These are phyloP conservation scores for Juglanconis sp. DNA, from an alignment of 2,329 filamentous ascomycete species.

Conservation along the genomic window DNA sequence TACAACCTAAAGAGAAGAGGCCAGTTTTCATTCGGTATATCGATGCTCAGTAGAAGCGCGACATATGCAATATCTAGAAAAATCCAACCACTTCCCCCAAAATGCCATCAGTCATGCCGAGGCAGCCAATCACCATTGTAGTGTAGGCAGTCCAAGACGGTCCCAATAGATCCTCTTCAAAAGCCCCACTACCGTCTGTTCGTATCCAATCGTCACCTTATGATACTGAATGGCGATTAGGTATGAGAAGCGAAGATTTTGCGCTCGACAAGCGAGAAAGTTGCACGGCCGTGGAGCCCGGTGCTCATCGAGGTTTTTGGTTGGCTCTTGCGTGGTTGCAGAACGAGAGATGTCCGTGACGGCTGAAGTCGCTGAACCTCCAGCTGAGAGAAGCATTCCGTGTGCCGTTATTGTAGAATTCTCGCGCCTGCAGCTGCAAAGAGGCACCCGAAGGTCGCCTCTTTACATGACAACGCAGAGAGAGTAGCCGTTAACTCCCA, in stretches of 20 bases:
- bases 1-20: not conserved
- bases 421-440: slow-evolving; percentile 5
- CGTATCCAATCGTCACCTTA: slow-evolving; percentile 1
- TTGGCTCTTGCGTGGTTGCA: not conserved
- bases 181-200: not conserved
- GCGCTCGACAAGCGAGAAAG: not conserved
- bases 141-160: not conserved
- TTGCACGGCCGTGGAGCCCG: not conserved
- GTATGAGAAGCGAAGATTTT: not conserved
- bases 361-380: not conserved
- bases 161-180: not conserved
- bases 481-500: slow-evolving; percentile 25
- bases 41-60: not conserved
- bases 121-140: not conserved
- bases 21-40: not conserved
- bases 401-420: not conserved
- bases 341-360: not conserved
- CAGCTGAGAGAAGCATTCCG: not conserved
- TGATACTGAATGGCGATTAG: not conserved
- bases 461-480: slow-evolving; percentile 34
- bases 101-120: not conserved
- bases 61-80: not conserved
- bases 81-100: not conserved
- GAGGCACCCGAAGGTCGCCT: not conserved
- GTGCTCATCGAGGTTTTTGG: not conserved